Percentiles rank a stretch among this genome's conserved stretches.
phyloP scores from a whole-genome alignment of 2,329 filamentous ascomycete species.

The Arthrinium phaeospermum region DNA sequence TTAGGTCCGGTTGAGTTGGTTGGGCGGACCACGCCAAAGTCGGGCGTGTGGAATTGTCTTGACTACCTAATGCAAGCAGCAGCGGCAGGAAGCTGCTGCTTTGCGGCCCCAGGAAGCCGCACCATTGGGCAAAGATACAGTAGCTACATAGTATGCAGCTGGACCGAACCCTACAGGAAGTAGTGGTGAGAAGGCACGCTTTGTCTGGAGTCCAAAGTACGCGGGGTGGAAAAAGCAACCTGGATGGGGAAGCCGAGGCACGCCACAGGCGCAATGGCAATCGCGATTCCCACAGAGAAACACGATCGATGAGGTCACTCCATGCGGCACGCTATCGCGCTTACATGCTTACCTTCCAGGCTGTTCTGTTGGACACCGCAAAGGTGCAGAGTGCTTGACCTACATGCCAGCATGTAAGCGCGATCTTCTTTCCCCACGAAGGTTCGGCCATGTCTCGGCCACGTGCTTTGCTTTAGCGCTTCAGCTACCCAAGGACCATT shows the following conservation, averaged over 20 bases:
- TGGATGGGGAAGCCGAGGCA: constrained; percentile 14
- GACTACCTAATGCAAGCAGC: background rate
- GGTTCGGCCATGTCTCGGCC: background rate
- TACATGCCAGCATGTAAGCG: background rate
- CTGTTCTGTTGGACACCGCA: background rate
- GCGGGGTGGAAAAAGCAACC: constrained; percentile 1
- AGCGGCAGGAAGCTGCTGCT: background rate
- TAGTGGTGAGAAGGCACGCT: background rate
- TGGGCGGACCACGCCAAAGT: background rate
- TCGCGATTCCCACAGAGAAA: constrained; percentile 4
- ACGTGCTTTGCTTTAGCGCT: background rate
- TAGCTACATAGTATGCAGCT: background rate
- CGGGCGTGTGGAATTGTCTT: background rate
- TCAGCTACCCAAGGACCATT: background rate
- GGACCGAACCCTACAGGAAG: background rate
- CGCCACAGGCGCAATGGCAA: background rate
- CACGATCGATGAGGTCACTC: background rate
- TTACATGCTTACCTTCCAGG: background rate
- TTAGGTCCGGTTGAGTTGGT: background rate
- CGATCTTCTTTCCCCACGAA: background rate
- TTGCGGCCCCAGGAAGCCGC: background rate
- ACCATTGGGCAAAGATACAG: background rate
- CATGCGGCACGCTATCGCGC: background rate
- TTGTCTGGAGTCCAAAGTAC: background rate
- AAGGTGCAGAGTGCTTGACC: background rate